phyloP scores from a whole-genome alignment of 805 yeast species.

The Nakazawaea populi region DNA sequence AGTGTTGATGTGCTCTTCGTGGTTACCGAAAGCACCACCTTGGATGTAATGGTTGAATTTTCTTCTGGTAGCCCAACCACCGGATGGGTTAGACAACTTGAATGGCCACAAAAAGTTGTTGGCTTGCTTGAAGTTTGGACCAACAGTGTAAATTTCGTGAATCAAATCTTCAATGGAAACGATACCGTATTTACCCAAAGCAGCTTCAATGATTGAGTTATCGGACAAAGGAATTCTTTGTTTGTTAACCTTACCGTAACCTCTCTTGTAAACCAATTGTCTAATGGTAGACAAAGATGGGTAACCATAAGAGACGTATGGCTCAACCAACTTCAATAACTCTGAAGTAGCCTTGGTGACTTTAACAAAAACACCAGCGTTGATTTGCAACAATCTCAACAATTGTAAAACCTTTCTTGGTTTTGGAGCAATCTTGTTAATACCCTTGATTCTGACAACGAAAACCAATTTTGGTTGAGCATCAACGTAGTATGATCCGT shows the following conservation, averaged over 20 bases:
- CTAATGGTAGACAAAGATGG: slow-evolving; percentile 89
- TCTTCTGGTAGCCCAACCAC: slow-evolving; percentile 97
- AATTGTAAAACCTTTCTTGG: slow-evolving; percentile 98
- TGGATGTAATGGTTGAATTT: slow-evolving; percentile 95
- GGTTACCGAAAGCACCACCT: slow-evolving; percentile 99
- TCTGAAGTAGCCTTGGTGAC: slow-evolving; percentile 94
- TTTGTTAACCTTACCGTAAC: slow-evolving; percentile 94
- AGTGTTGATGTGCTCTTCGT: slow-evolving; percentile 93
- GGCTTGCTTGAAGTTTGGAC: slow-evolving; percentile 98
- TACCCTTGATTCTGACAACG: slow-evolving; percentile 99
- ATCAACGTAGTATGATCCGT: slow-evolving; percentile 90
- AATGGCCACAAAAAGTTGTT: slow-evolving; percentile 98
- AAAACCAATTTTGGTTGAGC: slow-evolving; percentile 94
- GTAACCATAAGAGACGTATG: slow-evolving; percentile 97
- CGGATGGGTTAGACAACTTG: slow-evolving; percentile 93
- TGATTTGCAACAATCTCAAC: slow-evolving; percentile 88
- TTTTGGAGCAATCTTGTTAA: slow-evolving; percentile 97
- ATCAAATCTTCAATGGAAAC: slow-evolving; percentile 87
- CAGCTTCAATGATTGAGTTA: slow-evolving; percentile 82
- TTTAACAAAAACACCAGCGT: slow-evolving; percentile 92
- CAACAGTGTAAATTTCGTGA: slow-evolving; percentile 94
- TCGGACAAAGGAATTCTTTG: slow-evolving; percentile 90
- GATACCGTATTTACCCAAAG: slow-evolving; percentile 90
- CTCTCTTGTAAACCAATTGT: slow-evolving; percentile 95
- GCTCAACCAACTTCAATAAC: slow-evolving; percentile 90